These are phyloP conservation scores for Graphiopsis chlorocephala DNA, from an alignment of 2,329 filamentous ascomycete species.

Conservation along the genomic window DNA sequence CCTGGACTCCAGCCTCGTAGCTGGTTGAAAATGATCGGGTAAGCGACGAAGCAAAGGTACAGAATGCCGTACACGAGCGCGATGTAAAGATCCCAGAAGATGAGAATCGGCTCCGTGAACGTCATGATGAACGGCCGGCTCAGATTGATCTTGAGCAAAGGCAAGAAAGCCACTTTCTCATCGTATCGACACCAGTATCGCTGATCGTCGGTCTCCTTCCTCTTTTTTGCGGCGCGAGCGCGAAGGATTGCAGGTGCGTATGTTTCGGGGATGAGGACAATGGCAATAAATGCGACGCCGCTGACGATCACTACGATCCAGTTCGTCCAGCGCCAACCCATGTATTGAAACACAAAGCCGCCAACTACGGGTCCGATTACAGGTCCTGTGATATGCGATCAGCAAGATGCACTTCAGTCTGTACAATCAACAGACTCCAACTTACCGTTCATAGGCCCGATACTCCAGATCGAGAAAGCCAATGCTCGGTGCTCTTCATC, in stretches of 20 bases:
- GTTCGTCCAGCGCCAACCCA: conserved; percentile 76
- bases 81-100: conserved; percentile 70
- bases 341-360: conserved; percentile 72
- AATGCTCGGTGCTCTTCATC: conserved; percentile 74
- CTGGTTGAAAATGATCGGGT: conserved; percentile 77
- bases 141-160: conserved; percentile 71
- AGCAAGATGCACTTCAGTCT: not conserved
- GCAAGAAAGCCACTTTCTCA: conserved; percentile 60
- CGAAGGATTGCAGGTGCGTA: conserved; percentile 71
- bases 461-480: conserved; percentile 78
- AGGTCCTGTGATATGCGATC: conserved; percentile 17
- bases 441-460: conserved; percentile 74
- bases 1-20: conserved; percentile 74
- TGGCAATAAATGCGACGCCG: conserved; percentile 58
- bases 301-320: conserved; percentile 66
- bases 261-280: conserved; percentile 67
- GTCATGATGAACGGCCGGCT: conserved; percentile 74
- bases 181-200: conserved; percentile 82
- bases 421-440: not conserved
- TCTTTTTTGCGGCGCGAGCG: conserved; percentile 59
- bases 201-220: conserved; percentile 67
- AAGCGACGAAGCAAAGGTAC: conserved; percentile 87
- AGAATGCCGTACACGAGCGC: conserved; percentile 81
- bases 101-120: conserved; percentile 74
- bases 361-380: conserved; percentile 69